Evolutionary conservation across 2,329 filamentous ascomycete species (phyloP).

Genomic region (Akanthomyces muscarius): DNA sequence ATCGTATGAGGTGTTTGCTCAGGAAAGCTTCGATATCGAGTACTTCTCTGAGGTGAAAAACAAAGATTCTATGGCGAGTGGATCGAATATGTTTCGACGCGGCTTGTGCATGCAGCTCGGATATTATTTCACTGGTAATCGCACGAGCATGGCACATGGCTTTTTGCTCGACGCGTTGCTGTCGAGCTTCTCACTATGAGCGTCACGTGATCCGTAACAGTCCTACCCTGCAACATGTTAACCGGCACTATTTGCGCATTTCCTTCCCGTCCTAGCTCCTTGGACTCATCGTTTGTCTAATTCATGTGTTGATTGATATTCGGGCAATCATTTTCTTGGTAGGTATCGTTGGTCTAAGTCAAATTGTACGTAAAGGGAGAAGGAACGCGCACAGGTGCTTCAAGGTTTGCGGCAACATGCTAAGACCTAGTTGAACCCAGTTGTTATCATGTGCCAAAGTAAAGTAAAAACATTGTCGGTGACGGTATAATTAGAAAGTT

Average conservation of each 20-base stretch:
- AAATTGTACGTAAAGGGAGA: too few relatives aligned
- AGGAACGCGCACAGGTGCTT: too few relatives aligned
- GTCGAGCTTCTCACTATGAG: background rate
- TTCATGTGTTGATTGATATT: background rate
- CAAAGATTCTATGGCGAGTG: background rate
- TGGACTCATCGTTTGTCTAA: background rate
- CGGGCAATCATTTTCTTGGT: too few relatives aligned
- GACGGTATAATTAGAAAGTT: too few relatives aligned
- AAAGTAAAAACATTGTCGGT: too few relatives aligned
- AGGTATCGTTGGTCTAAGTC: too few relatives aligned
- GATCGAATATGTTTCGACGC: background rate
- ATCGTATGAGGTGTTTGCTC: background rate
- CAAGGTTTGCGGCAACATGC: too few relatives aligned
- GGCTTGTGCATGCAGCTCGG: background rate
- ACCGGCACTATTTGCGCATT: background rate
- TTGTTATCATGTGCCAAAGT: too few relatives aligned
- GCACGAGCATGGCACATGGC: background rate
- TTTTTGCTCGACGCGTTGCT: conserved; percentile 13
- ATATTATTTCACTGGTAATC: background rate
- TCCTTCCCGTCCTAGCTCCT: background rate
- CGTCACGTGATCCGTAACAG: background rate
- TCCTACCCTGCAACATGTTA: background rate
- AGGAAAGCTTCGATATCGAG: background rate
- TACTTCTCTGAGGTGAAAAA: background rate
- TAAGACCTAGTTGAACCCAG: too few relatives aligned